A percentile compares a stretch with the other conserved stretches of the same genome.
phyloP scores from a whole-genome alignment of 139 green algal genomes.

The Ettlia oleoabundans region DNA sequence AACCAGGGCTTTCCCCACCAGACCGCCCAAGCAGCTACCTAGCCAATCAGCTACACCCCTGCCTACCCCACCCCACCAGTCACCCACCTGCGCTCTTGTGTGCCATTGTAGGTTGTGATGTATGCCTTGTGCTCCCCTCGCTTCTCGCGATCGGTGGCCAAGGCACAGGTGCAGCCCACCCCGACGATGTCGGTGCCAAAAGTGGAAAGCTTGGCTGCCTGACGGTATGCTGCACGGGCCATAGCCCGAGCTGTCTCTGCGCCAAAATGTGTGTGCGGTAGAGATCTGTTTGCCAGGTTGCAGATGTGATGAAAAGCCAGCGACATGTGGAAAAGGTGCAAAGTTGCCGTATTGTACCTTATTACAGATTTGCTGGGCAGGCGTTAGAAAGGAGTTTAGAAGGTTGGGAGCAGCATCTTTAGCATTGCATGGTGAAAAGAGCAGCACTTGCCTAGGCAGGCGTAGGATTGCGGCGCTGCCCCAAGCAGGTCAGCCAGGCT shows the following conservation, averaged over 20 bases:
- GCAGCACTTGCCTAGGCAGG: slow-evolving; percentile 20
- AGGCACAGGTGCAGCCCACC: slow-evolving; percentile 71
- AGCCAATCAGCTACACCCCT: background rate
- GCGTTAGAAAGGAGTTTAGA: background rate
- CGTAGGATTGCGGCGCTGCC: slow-evolving; percentile 58
- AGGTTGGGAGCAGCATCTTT: no score
- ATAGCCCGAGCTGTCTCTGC: slow-evolving; percentile 61
- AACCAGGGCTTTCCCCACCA: no score
- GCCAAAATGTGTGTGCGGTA: background rate
- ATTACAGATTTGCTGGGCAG: background rate
- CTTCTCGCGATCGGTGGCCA: slow-evolving; percentile 73
- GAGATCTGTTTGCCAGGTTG: no score
- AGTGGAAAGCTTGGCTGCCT: slow-evolving; percentile 59
- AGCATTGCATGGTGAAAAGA: background rate
- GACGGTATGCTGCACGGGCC: slow-evolving; percentile 70
- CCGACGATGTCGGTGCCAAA: slow-evolving; percentile 72
- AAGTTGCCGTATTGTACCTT: no score
- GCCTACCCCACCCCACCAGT: no score
- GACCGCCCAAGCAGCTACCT: no score
- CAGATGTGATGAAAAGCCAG: background rate
- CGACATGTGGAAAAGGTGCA: background rate
- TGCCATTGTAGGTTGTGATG: slow-evolving; percentile 49
- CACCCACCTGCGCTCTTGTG: slow-evolving; percentile 2
- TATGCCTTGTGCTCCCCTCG: slow-evolving; percentile 73
- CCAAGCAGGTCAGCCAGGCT: slow-evolving; percentile 62